Percentiles rank a stretch among this genome's conserved stretches.
Evolutionary conservation across 441 rosid species (phyloP).

Genomic region (Viola pubescens): DNA sequence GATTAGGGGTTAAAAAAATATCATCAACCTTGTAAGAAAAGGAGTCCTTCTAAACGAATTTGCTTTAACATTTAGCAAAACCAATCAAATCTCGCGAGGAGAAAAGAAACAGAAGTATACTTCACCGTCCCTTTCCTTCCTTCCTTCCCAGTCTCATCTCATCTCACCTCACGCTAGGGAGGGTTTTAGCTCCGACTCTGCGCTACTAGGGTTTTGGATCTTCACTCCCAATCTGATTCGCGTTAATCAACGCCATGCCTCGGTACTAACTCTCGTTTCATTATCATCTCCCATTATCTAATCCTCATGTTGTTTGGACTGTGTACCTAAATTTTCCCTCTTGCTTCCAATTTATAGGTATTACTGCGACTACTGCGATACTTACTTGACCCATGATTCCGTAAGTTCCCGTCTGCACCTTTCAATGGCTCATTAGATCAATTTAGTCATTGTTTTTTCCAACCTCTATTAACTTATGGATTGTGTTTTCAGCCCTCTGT

Average conservation of each 20-base stretch:
- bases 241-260: conserved; percentile 24
- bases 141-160: background rate
- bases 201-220: conserved; percentile 11
- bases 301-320: background rate
- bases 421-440: background rate
- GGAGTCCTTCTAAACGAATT: too few species aligned
- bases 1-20: too few species aligned
- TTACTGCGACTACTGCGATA: conserved; percentile 94
- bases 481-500: conserved; percentile 71
- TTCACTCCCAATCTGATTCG: background rate
- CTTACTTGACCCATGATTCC: conserved; percentile 95
- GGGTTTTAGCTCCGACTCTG: background rate
- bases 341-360: conserved; percentile 40
- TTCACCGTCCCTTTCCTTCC: background rate
- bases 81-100: too few species aligned
- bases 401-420: conserved; percentile 33
- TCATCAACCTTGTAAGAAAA: too few species aligned
- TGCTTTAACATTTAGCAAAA: too few species aligned
- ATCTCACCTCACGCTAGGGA: background rate
- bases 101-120: too few species aligned
- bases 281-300: background rate
- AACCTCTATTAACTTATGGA: background rate
- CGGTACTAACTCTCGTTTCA: conserved; percentile 20
- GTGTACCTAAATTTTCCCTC: background rate
- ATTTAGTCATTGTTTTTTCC: conserved; percentile 4